These are phyloP conservation scores for Sodiomyces alkalinus DNA, from an alignment of 2,329 filamentous ascomycete genomes.

Conservation along the genomic window DNA sequence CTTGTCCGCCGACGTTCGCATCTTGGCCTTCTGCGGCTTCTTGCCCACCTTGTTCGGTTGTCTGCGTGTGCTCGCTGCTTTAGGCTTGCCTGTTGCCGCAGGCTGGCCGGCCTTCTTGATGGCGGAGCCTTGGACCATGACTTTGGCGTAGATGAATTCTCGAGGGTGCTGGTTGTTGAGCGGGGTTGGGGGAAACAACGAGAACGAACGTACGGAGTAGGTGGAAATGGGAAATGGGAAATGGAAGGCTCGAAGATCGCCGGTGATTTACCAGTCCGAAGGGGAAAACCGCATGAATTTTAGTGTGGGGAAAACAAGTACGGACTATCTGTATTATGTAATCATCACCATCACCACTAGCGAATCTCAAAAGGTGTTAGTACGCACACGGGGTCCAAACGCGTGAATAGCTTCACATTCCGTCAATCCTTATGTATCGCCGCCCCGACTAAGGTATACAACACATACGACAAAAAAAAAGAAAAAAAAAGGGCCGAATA, in stretches of 20 bases:
- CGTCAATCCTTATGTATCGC: no score
- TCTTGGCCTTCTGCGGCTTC: slow-evolving; percentile 32
- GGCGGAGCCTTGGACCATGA: slow-evolving; percentile 41
- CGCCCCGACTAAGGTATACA: no score
- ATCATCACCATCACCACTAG: no score
- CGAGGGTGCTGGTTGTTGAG: neutral
- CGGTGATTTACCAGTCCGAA: no score
- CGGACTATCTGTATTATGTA: no score
- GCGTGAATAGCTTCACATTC: no score
- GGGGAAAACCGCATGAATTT: no score
- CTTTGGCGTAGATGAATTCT: slow-evolving; percentile 1
- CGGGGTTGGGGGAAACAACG: slow-evolving; percentile 8
- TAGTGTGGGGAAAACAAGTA: no score
- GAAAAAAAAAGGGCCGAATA: no score
- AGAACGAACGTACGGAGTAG: slow-evolving; percentile 6
- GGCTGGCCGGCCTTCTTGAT: slow-evolving; percentile 31
- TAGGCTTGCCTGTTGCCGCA: slow-evolving; percentile 20
- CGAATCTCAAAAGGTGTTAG: no score
- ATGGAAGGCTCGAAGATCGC: neutral
- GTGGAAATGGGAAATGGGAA: neutral
- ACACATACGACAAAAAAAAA: no score
- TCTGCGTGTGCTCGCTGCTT: slow-evolving; percentile 15
- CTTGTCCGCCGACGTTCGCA: slow-evolving; percentile 31
- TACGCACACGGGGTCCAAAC: no score
- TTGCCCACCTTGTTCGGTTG: slow-evolving; percentile 28